Percentiles rank a stretch among this genome's conserved stretches.
Conservation (phyloP, 2,329 filamentous ascomycete species). For the Verticillium alfalfae region DNA sequence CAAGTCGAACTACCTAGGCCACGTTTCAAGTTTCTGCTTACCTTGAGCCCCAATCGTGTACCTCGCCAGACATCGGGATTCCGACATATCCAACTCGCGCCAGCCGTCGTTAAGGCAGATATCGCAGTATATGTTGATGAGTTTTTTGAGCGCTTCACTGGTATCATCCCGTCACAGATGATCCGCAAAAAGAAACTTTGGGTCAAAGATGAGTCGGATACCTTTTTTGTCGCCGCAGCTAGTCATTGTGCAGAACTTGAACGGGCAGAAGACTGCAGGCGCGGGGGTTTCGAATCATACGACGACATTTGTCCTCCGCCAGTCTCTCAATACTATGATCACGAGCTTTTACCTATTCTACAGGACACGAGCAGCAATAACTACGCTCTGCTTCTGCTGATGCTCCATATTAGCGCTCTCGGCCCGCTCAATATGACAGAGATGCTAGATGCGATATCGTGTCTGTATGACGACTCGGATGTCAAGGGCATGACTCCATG, state of each 20-base stretch:
- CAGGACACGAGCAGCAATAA: slow-evolving; percentile 3
- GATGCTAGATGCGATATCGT: slow-evolving; percentile 4
- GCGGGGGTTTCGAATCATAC: not conserved
- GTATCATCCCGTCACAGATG: not conserved
- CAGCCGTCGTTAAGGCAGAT: slow-evolving; percentile 7
- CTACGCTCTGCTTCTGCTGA: not conserved
- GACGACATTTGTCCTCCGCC: slow-evolving; percentile 4
- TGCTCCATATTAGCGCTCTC: not conserved
- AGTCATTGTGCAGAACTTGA: slow-evolving; percentile 9
- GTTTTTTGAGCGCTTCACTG: slow-evolving; percentile 7
- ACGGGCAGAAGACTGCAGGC: not conserved
- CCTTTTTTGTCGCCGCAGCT: slow-evolving; percentile 12
- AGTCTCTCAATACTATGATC: slow-evolving; percentile 9
- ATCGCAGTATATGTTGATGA: slow-evolving; percentile 9
- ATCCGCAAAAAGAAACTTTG: not conserved
- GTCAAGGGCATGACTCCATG: not conserved
- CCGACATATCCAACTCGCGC: slow-evolving; percentile 2
- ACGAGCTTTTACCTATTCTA: slow-evolving; percentile 12
- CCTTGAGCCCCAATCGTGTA: slow-evolving; percentile 1
- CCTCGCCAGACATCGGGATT: not conserved
- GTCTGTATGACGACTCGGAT: slow-evolving; percentile 1
- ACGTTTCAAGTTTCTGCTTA: slow-evolving; percentile 10
- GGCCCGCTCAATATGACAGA: not conserved
- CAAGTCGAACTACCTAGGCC: not conserved
- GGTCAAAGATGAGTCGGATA: slow-evolving; percentile 6